These are phyloP conservation scores for Rhododendron ovatum DNA, from an alignment of 148 eudicot species.

Conservation along the genomic window DNA sequence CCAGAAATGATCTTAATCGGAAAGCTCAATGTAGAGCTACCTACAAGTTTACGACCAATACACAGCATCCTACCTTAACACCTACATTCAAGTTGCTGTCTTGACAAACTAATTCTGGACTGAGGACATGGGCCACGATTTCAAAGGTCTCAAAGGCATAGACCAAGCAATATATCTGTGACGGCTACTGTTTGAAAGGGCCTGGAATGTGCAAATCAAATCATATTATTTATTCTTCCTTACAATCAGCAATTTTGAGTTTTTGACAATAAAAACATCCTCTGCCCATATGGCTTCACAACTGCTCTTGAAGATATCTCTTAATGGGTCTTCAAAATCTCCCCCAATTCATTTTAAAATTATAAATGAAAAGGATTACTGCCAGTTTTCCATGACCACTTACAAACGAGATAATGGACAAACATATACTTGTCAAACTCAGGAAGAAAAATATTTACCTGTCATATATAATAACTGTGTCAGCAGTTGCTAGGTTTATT, in stretches of 20 bases:
- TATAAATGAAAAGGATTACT: background rate
- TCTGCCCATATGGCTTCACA: background rate
- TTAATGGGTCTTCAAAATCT: background rate
- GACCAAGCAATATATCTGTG: background rate
- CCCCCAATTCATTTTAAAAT: background rate
- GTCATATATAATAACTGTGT: constrained; percentile 96
- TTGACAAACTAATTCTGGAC: background rate
- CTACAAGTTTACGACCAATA: background rate
- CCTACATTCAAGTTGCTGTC: background rate
- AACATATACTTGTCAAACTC: background rate
- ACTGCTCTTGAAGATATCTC: background rate
- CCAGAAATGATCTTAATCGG: background rate
- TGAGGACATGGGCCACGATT: background rate
- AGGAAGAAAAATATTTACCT: constrained; percentile 42
- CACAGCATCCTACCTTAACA: background rate
- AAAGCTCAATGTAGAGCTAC: background rate
- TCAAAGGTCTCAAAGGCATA: background rate
- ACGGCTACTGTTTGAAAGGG: background rate
- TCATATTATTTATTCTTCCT: background rate
- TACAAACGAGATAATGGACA: background rate
- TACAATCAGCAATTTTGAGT: background rate
- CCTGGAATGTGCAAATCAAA: background rate
- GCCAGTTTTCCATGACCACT: background rate
- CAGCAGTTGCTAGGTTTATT: constrained; percentile 98
- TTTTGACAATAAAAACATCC: background rate